phyloP scores from a whole-genome alignment of 2,329 filamentous ascomycete genomes.

The Pseudogymnoascus sp. region DNA sequence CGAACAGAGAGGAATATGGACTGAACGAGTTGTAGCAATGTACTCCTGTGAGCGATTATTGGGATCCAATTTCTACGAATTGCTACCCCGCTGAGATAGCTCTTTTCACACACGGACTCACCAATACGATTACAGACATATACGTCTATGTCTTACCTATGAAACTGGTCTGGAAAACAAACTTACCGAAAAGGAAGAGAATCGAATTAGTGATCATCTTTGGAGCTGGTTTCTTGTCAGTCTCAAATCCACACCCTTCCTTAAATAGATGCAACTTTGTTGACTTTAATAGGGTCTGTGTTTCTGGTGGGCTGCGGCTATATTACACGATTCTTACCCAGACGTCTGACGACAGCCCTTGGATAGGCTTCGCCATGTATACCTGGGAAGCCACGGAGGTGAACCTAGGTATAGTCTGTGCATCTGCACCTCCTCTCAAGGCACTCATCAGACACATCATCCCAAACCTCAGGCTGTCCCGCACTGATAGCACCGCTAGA shows the following conservation, averaged over 20 bases:
- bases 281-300: background rate
- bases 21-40: background rate
- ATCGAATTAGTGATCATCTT: background rate
- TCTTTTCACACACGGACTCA: background rate
- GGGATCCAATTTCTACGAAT: background rate
- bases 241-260: background rate
- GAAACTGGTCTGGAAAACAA: background rate
- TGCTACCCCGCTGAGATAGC: background rate
- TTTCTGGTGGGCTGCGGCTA: background rate
- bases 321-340: background rate
- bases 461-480: background rate
- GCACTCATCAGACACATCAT: conserved; percentile 58
- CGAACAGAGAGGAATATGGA: background rate
- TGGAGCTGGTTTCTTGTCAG: background rate
- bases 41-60: background rate
- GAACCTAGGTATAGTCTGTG: conserved; percentile 82
- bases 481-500: background rate
- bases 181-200: background rate
- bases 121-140: background rate
- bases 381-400: conserved; percentile 84
- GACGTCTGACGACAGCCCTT: background rate
- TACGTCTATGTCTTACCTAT: background rate
- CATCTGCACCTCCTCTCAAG: conserved; percentile 87
- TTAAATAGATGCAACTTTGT: background rate
- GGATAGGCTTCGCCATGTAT: background rate